Base-by-base conservation (phyloP, 2,329 filamentous ascomycete genomes). In the Blumeriella jaapii region DNA sequence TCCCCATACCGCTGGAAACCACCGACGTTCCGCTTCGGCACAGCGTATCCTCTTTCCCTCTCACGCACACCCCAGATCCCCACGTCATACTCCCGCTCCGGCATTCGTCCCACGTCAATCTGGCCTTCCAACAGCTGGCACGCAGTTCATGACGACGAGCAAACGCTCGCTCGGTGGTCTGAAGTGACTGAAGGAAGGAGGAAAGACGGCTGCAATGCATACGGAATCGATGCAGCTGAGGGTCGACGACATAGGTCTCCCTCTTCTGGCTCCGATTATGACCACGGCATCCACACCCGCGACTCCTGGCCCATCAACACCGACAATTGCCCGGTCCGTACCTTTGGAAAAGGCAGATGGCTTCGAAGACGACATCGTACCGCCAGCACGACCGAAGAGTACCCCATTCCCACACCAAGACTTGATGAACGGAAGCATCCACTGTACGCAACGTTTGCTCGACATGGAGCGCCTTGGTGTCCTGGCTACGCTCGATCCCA, bases 341-440 rank as follows among this genome's bases (percentile, higher is more conserved):
- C 41, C 46, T 17, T 24, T 47, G n/a, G 50, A 49, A 10, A 55
- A 54, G 40, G 32, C 31, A 10, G 43, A 42, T 14, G 45, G 46
- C n/a, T 17, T 46, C 22, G 42, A 39, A 18, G 40, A 46, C 13
- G 40, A 47, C 18, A 51, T 55, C 13, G 31, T 52, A 11, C 53
- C 51, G 12, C 54, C 53, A 6, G 38, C 39, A 8, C 41, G 54
- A 36, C 54, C 54, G 5, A 51, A 48, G 17, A 55, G 53, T 22
- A 57, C 54, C 8, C 54, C 54, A 10, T 56, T 56, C 23, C 53
- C 53, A 13, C 42, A 49, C 25, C 51, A 51, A 33, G 48, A 56
- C 24, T 32, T 47, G 34, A 30, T 47, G 6, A 51, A 52, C 26
- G 47, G 47, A 18, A 42, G 45, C 31, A 50, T 54, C 16, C 39